phyloP scores from a whole-genome alignment of 768 basidiomycete genomes.

The Agaricus sinodeliciosus region DNA sequence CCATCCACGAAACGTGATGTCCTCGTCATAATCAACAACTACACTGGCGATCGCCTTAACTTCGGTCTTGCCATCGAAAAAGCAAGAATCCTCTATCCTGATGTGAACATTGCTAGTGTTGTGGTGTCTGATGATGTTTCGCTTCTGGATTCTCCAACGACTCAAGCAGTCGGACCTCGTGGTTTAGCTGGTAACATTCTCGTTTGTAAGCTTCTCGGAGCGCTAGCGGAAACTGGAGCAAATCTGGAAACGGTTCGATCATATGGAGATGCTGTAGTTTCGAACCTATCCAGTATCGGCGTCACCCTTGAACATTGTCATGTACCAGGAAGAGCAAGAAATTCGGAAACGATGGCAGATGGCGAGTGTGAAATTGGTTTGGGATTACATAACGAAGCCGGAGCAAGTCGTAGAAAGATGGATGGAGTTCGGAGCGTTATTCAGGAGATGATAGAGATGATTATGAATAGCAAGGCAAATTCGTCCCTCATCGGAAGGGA shows the following conservation, averaged over 20 bases:
- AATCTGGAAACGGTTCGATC: constrained; percentile 24
- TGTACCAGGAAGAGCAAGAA: constrained; percentile 39
- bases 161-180: constrained; percentile 38
- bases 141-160: constrained; percentile 20
- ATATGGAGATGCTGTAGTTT: constrained; percentile 28
- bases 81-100: constrained; percentile 28
- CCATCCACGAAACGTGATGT: constrained; percentile 21
- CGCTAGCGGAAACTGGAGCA: constrained; percentile 35
- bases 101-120: constrained; percentile 34
- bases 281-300: constrained; percentile 27
- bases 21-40: constrained; percentile 38
- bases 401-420: constrained; percentile 27
- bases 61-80: constrained; percentile 54
- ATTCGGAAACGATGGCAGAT: constrained; percentile 13
- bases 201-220: constrained; percentile 53
- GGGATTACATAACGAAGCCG: constrained; percentile 53
- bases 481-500: constrained; percentile 3
- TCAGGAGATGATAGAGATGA: constrained; percentile 33
- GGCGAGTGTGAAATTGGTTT: constrained; percentile 41
- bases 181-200: constrained; percentile 41
- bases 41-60: constrained; percentile 51
- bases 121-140: constrained; percentile 54
- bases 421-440: constrained; percentile 26
- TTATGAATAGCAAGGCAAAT: constrained; percentile 20
- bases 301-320: constrained; percentile 50